Evolutionary conservation across 352 stramenopile species (phyloP).

Genomic region (Globisporangium lucens): DNA sequence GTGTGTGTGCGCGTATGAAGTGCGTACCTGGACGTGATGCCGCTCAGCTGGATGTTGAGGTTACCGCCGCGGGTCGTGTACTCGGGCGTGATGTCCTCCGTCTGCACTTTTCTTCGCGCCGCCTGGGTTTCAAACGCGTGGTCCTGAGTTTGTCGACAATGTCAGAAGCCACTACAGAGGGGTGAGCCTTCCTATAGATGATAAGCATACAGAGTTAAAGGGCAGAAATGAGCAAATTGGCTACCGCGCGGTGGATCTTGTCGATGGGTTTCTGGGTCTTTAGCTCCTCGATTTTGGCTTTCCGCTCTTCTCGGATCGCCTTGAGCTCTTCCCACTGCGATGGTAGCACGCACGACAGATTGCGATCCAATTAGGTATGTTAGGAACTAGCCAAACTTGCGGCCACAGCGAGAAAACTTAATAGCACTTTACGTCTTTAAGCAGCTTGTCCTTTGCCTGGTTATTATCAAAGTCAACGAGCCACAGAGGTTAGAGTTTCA

Average conservation of each 20-base stretch:
- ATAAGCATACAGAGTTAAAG: background rate
- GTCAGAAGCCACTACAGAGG: background rate
- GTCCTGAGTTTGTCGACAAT: conserved; percentile 28
- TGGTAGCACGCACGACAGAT: too few relatives aligned
- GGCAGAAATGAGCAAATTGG: background rate
- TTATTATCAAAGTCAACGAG: background rate
- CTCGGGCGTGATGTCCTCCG: conserved; percentile 55
- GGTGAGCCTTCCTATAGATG: background rate
- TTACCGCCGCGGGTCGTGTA: conserved; percentile 61
- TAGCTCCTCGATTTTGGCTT: conserved; percentile 27
- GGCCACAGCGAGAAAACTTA: too few relatives aligned
- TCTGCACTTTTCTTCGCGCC: conserved; percentile 47
- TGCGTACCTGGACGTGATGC: conserved; percentile 69
- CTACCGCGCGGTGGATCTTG: conserved; percentile 31
- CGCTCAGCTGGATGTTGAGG: conserved; percentile 61
- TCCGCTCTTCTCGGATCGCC: conserved; percentile 29
- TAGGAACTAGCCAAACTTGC: too few relatives aligned
- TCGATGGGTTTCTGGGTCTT: conserved; percentile 31
- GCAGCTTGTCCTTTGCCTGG: conserved; percentile 40
- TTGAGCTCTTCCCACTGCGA: conserved; percentile 42
- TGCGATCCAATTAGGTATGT: too few relatives aligned
- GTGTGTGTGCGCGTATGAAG: background rate
- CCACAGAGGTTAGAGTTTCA: background rate
- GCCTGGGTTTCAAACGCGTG: conserved; percentile 44
- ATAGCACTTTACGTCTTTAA: conserved; percentile 23